Percentiles rank a stretch among this genome's conserved stretches.
These are phyloP conservation scores for Botrytis fabae DNA, from an alignment of 2,329 filamentous ascomycete species.

Conservation along the genomic window DNA sequence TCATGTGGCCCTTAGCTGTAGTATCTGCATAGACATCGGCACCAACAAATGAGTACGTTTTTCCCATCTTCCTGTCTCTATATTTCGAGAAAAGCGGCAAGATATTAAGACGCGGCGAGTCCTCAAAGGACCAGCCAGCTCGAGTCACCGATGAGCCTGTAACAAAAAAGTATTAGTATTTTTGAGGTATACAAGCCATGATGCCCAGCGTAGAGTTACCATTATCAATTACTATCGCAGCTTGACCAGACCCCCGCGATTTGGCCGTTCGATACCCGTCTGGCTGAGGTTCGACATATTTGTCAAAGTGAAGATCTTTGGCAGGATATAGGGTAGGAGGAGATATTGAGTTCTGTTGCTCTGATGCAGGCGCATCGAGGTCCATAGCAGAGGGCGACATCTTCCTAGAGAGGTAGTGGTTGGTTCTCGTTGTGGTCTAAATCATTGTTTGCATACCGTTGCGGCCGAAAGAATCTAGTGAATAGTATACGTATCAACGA, in stretches of 20 bases:
- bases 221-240: conserved; percentile 97
- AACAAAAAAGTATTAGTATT: conserved; percentile 26
- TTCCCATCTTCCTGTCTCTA: conserved; percentile 87
- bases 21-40: conserved; percentile 93
- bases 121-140: conserved; percentile 94
- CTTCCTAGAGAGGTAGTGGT: conserved; percentile 25
- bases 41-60: conserved; percentile 89
- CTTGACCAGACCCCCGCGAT: conserved; percentile 53
- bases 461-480: neutral
- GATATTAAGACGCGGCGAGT: conserved; percentile 73
- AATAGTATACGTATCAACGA: neutral
- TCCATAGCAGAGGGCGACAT: conserved; percentile 41
- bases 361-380: conserved; percentile 41
- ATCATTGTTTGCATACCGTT: conserved; percentile 8
- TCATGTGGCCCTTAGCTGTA: conserved; percentile 84
- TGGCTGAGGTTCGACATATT: conserved; percentile 52
- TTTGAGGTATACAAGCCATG: neutral
- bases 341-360: conserved; percentile 50
- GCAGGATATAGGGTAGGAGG: conserved; percentile 59
- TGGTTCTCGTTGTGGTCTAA: neutral
- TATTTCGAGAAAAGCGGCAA: conserved; percentile 94
- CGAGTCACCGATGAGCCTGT: conserved; percentile 84
- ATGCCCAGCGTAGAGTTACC: conserved; percentile 52
- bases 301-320: conserved; percentile 62
- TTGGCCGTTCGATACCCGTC: conserved; percentile 68